Conservation (phyloP, 148 eudicot genomes). For the Diospyros lotus region DNA sequence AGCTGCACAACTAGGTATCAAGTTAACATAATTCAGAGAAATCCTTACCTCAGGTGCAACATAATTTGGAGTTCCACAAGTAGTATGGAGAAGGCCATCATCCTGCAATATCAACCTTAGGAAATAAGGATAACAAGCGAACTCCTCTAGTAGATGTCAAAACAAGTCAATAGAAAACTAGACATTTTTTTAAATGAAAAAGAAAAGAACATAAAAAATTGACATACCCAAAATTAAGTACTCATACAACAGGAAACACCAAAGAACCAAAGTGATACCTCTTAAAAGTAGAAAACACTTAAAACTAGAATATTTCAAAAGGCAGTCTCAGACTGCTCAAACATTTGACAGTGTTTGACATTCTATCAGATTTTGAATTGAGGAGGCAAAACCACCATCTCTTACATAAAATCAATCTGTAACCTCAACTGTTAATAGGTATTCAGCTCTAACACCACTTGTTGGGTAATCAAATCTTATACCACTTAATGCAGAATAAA, state of each 20-base stretch:
- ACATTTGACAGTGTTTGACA: neutral
- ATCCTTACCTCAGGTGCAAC: constrained; percentile 89
- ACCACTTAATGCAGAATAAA: too few relatives aligned
- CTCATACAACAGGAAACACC: constrained; percentile 1
- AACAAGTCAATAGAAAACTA: neutral
- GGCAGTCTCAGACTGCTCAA: neutral
- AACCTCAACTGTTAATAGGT: neutral
- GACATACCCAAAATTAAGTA: neutral
- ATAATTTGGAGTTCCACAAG: constrained; percentile 98
- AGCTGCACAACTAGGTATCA: neutral
- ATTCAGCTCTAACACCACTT: too few relatives aligned
- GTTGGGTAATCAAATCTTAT: too few relatives aligned
- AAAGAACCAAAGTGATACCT: neutral
- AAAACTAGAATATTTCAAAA: neutral
- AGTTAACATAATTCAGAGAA: constrained; percentile 2
- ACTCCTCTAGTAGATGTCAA: neutral
- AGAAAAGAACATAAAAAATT: neutral
- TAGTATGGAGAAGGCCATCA: constrained; percentile 97
- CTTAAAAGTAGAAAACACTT: neutral
- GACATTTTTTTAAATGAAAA: neutral
- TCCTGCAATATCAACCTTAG: constrained; percentile 42
- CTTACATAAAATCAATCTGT: neutral
- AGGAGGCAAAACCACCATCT: neutral
- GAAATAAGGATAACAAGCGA: constrained; percentile 1
- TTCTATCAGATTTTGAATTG: neutral